These are phyloP conservation scores for Atalantia buxifolia DNA, from an alignment of 345 rosid genomes.

Conservation along the genomic window DNA sequence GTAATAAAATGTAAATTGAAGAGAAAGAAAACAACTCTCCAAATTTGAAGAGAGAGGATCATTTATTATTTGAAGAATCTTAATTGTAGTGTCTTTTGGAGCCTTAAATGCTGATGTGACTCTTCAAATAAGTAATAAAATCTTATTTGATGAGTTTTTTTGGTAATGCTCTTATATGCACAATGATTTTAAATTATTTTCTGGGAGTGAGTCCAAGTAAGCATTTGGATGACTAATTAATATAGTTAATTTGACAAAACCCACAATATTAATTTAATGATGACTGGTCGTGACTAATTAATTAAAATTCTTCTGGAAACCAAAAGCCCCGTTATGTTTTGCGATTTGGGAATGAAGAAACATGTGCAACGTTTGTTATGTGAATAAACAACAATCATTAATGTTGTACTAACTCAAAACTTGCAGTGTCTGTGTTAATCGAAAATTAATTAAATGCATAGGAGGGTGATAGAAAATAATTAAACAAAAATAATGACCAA, in stretches of 20 bases:
- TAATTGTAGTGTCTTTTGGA: too few relatives aligned
- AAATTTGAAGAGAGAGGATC: too few relatives aligned
- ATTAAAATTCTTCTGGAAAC: background rate
- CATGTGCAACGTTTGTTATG: background rate
- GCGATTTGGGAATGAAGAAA: background rate
- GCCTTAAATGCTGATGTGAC: too few relatives aligned
- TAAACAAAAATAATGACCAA: background rate
- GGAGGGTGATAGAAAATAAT: background rate
- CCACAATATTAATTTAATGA: background rate
- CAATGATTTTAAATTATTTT: too few relatives aligned
- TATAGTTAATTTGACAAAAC: background rate
- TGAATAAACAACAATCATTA: background rate
- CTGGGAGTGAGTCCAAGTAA: background rate
- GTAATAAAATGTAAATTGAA: too few relatives aligned
- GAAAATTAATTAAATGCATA: background rate
- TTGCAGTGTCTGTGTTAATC: background rate
- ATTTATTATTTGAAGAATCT: too few relatives aligned
- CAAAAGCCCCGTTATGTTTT: background rate
- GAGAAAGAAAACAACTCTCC: too few relatives aligned
- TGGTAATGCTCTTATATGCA: too few relatives aligned
- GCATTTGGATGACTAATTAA: background rate
- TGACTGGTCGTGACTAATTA: background rate
- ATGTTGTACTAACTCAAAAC: background rate
- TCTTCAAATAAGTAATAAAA: too few relatives aligned
- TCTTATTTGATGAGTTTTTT: too few relatives aligned